A percentile compares a stretch with the other conserved stretches of the same genome.
phyloP scores from a whole-genome alignment of 2,329 filamentous ascomycete genomes.

The Cladobotryum protrusum region DNA sequence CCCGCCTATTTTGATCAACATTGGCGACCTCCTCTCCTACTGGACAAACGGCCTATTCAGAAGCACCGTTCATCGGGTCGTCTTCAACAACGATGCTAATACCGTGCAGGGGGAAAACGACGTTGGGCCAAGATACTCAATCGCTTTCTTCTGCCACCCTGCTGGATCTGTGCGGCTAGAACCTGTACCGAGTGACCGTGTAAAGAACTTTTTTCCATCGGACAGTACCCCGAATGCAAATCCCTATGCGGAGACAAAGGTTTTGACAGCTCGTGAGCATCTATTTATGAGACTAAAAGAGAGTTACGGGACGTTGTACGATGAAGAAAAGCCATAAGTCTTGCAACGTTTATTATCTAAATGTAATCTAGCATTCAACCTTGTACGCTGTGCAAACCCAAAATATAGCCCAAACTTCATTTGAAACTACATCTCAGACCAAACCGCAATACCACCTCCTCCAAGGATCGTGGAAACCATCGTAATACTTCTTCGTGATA shows the following conservation, averaged over 20 bases:
- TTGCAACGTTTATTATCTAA: no score
- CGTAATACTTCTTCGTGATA: slow-evolving; percentile 26
- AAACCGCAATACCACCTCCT: slow-evolving; percentile 39
- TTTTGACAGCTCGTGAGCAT: slow-evolving; percentile 59
- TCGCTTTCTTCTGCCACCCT: slow-evolving; percentile 65
- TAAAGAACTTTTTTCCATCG: slow-evolving; percentile 36
- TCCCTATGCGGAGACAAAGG: slow-evolving; percentile 46
- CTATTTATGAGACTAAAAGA: slow-evolving; percentile 54
- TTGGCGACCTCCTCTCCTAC: slow-evolving; percentile 65
- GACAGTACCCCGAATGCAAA: slow-evolving; percentile 31
- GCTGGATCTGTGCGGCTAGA: slow-evolving; percentile 46
- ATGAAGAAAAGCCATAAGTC: slow-evolving; percentile 24
- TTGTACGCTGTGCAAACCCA: background rate
- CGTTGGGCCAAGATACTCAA: slow-evolving; percentile 53
- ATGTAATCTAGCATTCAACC: background rate
- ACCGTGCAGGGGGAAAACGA: slow-evolving; percentile 39
- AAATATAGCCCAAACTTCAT: background rate
- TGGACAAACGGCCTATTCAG: slow-evolving; percentile 88
- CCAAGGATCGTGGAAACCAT: slow-evolving; percentile 36
- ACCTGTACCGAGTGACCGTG: slow-evolving; percentile 54
- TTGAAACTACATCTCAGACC: slow-evolving; percentile 21
- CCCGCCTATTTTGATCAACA: slow-evolving; percentile 76
- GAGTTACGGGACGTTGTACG: slow-evolving; percentile 52
- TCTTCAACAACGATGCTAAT: slow-evolving; percentile 47
- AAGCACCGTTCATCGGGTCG: slow-evolving; percentile 82